A percentile compares a stretch with the other conserved stretches of the same genome.
phyloP scores from a whole-genome alignment of 2,329 filamentous ascomycete genomes.

The Xylaria sp. region DNA sequence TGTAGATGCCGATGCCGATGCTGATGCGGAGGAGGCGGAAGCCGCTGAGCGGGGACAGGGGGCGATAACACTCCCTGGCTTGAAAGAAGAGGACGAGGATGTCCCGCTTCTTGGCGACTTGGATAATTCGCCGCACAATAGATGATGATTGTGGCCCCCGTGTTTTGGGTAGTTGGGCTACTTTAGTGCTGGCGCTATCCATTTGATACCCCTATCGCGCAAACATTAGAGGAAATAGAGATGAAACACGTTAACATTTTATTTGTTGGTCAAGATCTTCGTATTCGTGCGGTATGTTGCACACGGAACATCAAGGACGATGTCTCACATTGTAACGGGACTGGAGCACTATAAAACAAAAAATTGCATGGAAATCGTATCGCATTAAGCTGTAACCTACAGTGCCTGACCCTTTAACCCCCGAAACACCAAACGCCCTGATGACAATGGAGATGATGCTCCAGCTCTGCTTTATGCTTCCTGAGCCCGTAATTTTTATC shows the following conservation, averaged over 20 bases:
- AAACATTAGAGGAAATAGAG: constrained; percentile 8
- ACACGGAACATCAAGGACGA: background rate
- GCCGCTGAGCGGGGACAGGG: constrained; percentile 18
- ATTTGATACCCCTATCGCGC: constrained; percentile 20
- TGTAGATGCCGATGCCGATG: constrained; percentile 14
- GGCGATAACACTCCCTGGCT: constrained; percentile 6
- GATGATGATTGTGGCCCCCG: constrained; percentile 4
- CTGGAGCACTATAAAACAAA: background rate
- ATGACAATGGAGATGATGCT: no score
- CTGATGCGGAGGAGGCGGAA: constrained; percentile 17
- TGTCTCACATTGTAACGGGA: background rate
- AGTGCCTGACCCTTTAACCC: background rate
- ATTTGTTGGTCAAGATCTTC: background rate
- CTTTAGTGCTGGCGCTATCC: background rate
- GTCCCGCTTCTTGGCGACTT: constrained; percentile 45
- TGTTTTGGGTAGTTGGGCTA: background rate
- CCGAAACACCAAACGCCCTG: constrained; percentile 23
- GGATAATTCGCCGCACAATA: constrained; percentile 22
- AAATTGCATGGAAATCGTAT: constrained; percentile 9
- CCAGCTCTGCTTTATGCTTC: background rate
- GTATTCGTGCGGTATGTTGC: background rate
- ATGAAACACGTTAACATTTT: background rate
- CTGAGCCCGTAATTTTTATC: background rate
- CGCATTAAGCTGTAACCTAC: constrained; percentile 22
- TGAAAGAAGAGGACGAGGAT: constrained; percentile 39